Evolutionary conservation across 2,329 filamentous ascomycete genomes (phyloP).

Genomic region (Apiospora rasikravindrae): DNA sequence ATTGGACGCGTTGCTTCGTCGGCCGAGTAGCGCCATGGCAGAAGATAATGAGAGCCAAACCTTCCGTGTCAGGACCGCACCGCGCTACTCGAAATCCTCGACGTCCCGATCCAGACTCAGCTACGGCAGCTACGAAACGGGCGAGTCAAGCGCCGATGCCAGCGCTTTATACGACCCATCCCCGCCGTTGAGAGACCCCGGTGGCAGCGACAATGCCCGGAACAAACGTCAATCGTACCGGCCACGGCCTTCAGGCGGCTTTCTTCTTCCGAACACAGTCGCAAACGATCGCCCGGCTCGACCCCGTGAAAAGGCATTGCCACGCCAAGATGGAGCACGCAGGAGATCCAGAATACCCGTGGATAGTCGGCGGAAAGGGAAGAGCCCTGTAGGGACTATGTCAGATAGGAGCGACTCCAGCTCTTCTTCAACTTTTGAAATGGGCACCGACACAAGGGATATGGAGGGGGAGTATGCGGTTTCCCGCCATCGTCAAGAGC

Average conservation of each 20-base stretch:
- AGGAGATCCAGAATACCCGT: constrained; percentile 37
- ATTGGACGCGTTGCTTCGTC: neutral
- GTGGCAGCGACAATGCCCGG: constrained; percentile 29
- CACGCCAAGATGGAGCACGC: constrained; percentile 38
- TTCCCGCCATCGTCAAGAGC: constrained; percentile 32
- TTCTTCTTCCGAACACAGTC: constrained; percentile 54
- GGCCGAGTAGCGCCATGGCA: constrained; percentile 22
- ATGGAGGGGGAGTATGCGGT: constrained; percentile 19
- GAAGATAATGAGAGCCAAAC: constrained; percentile 20
- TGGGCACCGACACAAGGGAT: constrained; percentile 27
- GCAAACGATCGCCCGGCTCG: constrained; percentile 31
- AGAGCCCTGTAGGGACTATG: constrained; percentile 27
- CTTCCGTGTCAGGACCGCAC: constrained; percentile 25
- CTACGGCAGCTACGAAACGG: constrained; percentile 48
- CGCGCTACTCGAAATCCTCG: constrained; percentile 33
- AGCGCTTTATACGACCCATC: constrained; percentile 34
- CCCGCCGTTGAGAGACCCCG: constrained; percentile 22
- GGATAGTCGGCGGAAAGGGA: constrained; percentile 34
- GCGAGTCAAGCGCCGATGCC: constrained; percentile 49
- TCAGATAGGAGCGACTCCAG: constrained; percentile 24
- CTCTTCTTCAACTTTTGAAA: constrained; percentile 20
- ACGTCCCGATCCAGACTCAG: constrained; percentile 39
- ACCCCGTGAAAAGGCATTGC: constrained; percentile 25
- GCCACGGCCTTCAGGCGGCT: constrained; percentile 53
- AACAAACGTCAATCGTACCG: constrained; percentile 44